A percentile compares a stretch with the other conserved stretches of the same genome.
phyloP scores from a whole-genome alignment of 2,329 filamentous ascomycete genomes.

The Dactylella cylindrospora region DNA sequence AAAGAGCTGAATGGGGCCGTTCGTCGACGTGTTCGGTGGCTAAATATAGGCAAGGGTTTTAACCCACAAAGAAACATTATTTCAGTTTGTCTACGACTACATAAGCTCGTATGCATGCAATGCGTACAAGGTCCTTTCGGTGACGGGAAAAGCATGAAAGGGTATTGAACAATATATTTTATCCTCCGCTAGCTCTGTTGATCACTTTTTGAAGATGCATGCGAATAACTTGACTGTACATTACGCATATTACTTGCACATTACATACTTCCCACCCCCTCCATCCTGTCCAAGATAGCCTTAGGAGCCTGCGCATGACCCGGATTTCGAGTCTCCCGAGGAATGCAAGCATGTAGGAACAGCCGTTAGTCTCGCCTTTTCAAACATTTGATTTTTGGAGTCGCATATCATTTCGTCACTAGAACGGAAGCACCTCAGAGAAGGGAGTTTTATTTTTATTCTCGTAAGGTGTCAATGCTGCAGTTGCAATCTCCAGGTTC shows the following conservation, averaged over 20 bases:
- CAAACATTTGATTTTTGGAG: conserved; percentile 10
- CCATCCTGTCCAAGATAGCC: too few species aligned
- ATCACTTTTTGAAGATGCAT: too few species aligned
- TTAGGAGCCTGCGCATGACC: conserved; percentile 8
- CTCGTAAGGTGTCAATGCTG: conserved; percentile 16
- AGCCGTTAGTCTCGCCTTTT: conserved; percentile 3
- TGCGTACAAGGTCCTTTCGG: conserved; percentile 16
- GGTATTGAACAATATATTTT: conserved; percentile 26
- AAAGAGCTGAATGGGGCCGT: too few species aligned
- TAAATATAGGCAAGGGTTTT: conserved; percentile 26
- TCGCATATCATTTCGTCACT: conserved; percentile 3
- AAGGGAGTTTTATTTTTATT: conserved; percentile 9
- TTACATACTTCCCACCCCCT: conserved; percentile 5
- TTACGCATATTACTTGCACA: conserved; percentile 12
- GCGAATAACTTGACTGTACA: too few species aligned
- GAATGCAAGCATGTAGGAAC: conserved; percentile 18
- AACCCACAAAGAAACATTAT: not conserved
- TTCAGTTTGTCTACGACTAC: conserved; percentile 39
- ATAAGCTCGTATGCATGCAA: conserved; percentile 41
- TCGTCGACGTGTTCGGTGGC: conserved; percentile 40
- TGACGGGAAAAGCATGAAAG: conserved; percentile 2
- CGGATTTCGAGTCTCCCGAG: conserved; percentile 20
- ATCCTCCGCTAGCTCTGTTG: conserved; percentile 41
- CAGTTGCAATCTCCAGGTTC: conserved; percentile 18
- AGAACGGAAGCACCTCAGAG: conserved; percentile 13